Percentiles rank a stretch among this genome's conserved stretches.
These are phyloP conservation scores for Farysia itapuensis DNA, from an alignment of 1,284 basidiomycete genomes.

Conservation along the genomic window DNA sequence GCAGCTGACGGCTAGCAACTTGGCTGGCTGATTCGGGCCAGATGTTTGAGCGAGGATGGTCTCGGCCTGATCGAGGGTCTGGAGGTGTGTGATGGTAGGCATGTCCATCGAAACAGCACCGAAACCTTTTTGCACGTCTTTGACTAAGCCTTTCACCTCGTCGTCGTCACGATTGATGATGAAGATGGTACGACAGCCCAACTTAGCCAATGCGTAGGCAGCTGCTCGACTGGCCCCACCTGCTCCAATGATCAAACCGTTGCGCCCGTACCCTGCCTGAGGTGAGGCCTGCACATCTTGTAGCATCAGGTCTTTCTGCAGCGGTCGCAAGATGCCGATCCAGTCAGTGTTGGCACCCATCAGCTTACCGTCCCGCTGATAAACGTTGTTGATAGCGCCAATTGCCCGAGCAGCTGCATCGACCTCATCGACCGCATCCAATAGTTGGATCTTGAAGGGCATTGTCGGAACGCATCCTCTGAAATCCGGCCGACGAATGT, in stretches of 20 bases:
- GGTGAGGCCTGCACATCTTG: constrained; percentile 1
- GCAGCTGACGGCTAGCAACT: no score
- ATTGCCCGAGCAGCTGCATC: constrained; percentile 5
- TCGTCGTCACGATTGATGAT: no score
- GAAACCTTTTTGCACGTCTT: no score
- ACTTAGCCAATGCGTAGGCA: constrained; percentile 6
- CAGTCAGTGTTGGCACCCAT: constrained; percentile 7
- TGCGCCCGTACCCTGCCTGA: neutral
- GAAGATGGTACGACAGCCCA: no score
- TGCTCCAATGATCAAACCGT: constrained; percentile 6
- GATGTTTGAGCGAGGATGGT: no score
- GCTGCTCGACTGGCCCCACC: constrained; percentile 7
- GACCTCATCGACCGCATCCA: constrained; percentile 6
- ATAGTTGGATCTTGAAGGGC: constrained; percentile 7
- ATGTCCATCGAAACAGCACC: no score
- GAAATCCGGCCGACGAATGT: constrained; percentile 4
- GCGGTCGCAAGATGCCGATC: constrained; percentile 6
- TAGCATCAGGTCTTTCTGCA: constrained; percentile 3
- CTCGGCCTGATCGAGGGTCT: no score
- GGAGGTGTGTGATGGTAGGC: no score
- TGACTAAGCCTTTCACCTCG: no score
- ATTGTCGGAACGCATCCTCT: constrained; percentile 6
- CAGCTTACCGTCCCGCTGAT: constrained; percentile 2
- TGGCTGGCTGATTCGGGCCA: no score
- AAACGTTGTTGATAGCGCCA: constrained; percentile 9